Evolutionary conservation across 306 rosid genomes (phyloP), one percentile per base, ranked within the genome.

Genomic region (Castanea mollissima): DNA sequence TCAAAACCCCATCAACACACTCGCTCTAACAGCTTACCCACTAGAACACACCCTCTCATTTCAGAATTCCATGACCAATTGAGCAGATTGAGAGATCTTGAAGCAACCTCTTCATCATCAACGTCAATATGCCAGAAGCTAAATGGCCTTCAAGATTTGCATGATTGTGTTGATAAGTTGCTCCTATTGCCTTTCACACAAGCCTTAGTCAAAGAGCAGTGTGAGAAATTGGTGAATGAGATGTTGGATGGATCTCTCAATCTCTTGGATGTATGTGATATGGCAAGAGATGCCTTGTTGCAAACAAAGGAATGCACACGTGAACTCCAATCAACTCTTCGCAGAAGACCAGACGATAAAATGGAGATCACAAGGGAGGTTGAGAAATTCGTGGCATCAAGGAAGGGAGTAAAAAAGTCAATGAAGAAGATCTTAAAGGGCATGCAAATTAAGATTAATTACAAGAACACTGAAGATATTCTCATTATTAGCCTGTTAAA

Each of bases 401-500:
- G 89, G 75, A 86, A 82, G 74, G 55, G 20, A 35, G 74, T 34
- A 19, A 82, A 78, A 76, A 86, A 83, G 84, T 72, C 79, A 69
- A 73, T 68, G 25, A 74, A 72, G 57, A 82, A 82, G 78, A 56
- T 78, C 75, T 74, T 74, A 2, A 67, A 76, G 71, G 57, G 38
- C 51, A 49, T 77, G 38, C 67, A 80, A 57, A 77, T 35, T 34
- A 31, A 58, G 41, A 54, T 59, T 64, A 82, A 51, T 38, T 58
- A 78, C 68, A 74, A 34, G 14, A 68, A 38, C 7, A 5, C 21
- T 38, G 81, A 74, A 10, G 57, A 78, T 8, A 5, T 64, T 13
- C 69, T 79, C 27, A 67, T 81, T 21, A 71, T 78, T 71, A 75
- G 56, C 18, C 72, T 29, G 63, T 54, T 83, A 19, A 81, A 68